These are phyloP conservation scores for Diplosphaera chodatii DNA, from an alignment of 139 green algal species.

Conservation along the genomic window DNA sequence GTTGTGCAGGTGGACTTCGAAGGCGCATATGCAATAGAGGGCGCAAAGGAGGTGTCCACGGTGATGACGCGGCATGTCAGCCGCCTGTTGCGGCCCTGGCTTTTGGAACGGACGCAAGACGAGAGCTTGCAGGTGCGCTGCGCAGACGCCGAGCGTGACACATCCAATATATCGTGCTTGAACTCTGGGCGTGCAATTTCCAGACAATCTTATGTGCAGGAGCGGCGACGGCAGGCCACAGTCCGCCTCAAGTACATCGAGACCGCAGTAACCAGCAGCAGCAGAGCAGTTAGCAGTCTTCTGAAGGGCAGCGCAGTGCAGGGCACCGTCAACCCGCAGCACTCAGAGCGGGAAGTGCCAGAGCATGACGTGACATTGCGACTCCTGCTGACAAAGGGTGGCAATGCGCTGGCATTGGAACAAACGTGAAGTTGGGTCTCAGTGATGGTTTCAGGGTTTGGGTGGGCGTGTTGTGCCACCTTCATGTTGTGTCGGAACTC, in stretches of 20 bases:
- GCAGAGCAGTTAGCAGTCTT: neutral
- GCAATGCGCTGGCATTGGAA: conserved; percentile 2
- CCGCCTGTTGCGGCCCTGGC: conserved; percentile 23
- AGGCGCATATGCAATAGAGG: conserved; percentile 60
- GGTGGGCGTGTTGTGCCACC: no score
- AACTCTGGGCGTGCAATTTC: no score
- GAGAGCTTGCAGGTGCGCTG: neutral
- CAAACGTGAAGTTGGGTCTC: neutral
- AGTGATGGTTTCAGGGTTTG: neutral
- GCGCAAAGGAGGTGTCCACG: conserved; percentile 53
- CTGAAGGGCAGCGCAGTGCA: neutral
- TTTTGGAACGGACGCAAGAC: neutral
- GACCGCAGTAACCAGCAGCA: neutral
- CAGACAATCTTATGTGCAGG: neutral
- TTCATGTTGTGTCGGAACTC: no score
- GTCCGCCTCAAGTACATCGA: neutral
- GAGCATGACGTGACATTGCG: neutral
- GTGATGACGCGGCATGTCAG: conserved; percentile 51
- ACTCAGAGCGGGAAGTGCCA: neutral
- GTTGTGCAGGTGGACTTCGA: conserved; percentile 52
- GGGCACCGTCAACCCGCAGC: neutral
- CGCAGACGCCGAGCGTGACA: neutral
- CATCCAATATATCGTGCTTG: no score
- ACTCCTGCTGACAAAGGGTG: neutral
- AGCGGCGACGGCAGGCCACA: neutral